phyloP scores from a whole-genome alignment of 805 yeast genomes.

The Ogataea ganodermae region DNA sequence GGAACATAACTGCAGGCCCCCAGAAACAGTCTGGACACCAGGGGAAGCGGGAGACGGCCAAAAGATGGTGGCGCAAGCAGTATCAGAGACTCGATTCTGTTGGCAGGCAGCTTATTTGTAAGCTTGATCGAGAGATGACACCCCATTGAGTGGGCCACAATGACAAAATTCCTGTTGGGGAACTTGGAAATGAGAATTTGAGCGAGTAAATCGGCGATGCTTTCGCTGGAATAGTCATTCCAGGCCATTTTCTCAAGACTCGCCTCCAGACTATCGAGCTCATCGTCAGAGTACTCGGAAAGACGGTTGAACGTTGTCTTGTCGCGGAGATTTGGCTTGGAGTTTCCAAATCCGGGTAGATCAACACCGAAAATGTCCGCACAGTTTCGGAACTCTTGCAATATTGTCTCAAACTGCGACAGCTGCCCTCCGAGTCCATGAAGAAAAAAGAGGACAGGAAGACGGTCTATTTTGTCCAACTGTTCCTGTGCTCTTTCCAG shows the following conservation, averaged over 20 bases:
- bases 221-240: constrained; percentile 45
- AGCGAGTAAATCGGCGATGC: constrained; percentile 41
- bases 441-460: constrained; percentile 66
- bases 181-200: constrained; percentile 41
- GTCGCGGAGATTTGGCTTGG: constrained; percentile 31
- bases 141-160: constrained; percentile 61
- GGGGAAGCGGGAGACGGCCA: constrained; percentile 19
- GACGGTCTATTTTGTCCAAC: constrained; percentile 40
- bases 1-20: constrained; percentile 43
- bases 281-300: constrained; percentile 25
- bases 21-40: constrained; percentile 24
- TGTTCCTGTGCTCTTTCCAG: constrained; percentile 23
- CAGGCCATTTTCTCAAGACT: constrained; percentile 39
- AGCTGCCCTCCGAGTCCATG: constrained; percentile 94
- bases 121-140: constrained; percentile 48
- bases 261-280: constrained; percentile 21
- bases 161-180: constrained; percentile 45
- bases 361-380: constrained; percentile 72
- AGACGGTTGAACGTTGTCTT: constrained; percentile 20
- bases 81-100: constrained; percentile 48
- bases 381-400: constrained; percentile 62
- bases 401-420: constrained; percentile 77
- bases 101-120: constrained; percentile 38
- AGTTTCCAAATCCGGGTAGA: constrained; percentile 84
- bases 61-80: constrained; percentile 49